These are phyloP conservation scores for Scedosporium dehoogii DNA, from an alignment of 2,329 filamentous ascomycete genomes.

Conservation along the genomic window DNA sequence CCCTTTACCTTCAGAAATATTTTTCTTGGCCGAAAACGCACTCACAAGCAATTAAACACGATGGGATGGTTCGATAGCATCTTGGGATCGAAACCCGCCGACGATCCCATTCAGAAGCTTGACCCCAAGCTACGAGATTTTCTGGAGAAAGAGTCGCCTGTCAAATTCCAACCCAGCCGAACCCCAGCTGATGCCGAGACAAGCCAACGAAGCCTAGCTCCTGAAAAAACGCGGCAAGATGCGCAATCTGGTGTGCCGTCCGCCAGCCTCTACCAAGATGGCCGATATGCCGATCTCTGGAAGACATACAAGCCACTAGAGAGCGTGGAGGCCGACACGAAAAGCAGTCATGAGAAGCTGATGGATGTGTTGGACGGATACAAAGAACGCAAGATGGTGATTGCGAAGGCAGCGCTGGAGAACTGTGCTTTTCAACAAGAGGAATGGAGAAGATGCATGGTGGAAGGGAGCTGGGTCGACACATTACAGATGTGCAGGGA, in stretches of 20 bases:
- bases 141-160: slow-evolving; percentile 70
- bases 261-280: slow-evolving; percentile 47
- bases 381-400: slow-evolving; percentile 69
- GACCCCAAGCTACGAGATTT: slow-evolving; percentile 79
- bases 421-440: slow-evolving; percentile 87
- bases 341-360: slow-evolving; percentile 71
- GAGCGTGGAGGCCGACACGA: slow-evolving; percentile 57
- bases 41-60: slow-evolving; percentile 1
- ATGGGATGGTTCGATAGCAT: slow-evolving; percentile 52
- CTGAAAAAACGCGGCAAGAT: slow-evolving; percentile 11
- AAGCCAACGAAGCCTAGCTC: slow-evolving; percentile 4
- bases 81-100: slow-evolving; percentile 35
- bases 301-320: slow-evolving; percentile 72
- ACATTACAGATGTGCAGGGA: slow-evolving; percentile 70
- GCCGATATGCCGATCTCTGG: slow-evolving; percentile 78
- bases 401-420: slow-evolving; percentile 76
- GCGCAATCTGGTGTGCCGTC: slow-evolving; percentile 28
- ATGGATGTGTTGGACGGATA: slow-evolving; percentile 71
- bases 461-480: slow-evolving; percentile 55
- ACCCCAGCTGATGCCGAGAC: slow-evolving; percentile 5
- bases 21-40: not conserved
- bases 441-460: slow-evolving; percentile 75
- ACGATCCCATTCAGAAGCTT: slow-evolving; percentile 59
- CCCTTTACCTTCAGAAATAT: too few relatives aligned
- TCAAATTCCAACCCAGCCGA: slow-evolving; percentile 45